A percentile compares a stretch with the other conserved stretches of the same genome.
These are phyloP conservation scores for Saccharomyces hybrid DNA, from an alignment of 1,139 yeast species.

Conservation along the genomic window DNA sequence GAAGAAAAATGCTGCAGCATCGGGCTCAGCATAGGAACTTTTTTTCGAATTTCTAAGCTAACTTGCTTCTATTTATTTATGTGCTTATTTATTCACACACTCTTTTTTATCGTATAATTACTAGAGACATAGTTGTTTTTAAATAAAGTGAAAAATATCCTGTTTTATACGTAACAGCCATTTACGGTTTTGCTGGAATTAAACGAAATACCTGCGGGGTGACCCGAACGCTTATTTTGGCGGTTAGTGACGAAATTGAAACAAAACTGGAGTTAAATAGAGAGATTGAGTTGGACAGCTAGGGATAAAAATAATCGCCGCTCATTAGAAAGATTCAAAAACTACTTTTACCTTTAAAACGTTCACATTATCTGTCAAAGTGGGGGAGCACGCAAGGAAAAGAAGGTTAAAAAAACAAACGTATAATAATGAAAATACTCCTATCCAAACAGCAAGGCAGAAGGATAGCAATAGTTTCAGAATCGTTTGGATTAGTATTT, in stretches of 20 bases:
- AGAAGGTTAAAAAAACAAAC: no score
- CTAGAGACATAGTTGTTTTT: neutral
- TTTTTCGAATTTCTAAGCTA: neutral
- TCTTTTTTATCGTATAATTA: neutral
- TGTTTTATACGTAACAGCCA: neutral
- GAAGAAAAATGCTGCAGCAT: slow-evolving; percentile 5
- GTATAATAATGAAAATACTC: slow-evolving; percentile 21
- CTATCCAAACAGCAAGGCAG: slow-evolving; percentile 25
- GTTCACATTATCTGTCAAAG: no score
- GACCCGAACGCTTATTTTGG: neutral
- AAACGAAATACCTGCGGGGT: neutral
- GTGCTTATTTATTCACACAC: neutral
- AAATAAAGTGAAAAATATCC: neutral
- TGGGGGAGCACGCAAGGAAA: no score
- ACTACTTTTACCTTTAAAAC: no score
- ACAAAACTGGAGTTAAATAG: neutral
- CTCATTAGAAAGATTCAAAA: no score
- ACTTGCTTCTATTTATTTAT: neutral
- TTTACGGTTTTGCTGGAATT: no score
- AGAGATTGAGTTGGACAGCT: neutral
- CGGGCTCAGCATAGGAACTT: slow-evolving; percentile 3
- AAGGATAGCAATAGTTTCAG: slow-evolving; percentile 27
- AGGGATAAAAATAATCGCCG: neutral
- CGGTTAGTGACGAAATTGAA: slow-evolving; percentile 1
- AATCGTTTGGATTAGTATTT: slow-evolving; percentile 25